Evolutionary conservation across 164 flowering plant species (phyloP).

Genomic region (Akebia trifoliata): DNA sequence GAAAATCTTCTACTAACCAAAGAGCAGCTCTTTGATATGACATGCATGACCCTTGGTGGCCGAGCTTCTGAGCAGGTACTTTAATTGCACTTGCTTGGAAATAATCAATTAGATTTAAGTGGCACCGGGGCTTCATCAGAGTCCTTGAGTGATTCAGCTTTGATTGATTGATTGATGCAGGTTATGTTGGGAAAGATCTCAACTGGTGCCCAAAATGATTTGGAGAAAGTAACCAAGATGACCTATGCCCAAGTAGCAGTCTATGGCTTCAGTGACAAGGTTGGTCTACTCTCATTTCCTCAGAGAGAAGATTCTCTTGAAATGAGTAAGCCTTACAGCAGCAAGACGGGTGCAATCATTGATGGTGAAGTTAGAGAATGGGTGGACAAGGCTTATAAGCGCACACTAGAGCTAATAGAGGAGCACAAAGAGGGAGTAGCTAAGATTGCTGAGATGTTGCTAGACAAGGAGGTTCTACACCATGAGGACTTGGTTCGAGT

Average conservation of each 20-base stretch:
- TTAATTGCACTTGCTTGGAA: too few species aligned
- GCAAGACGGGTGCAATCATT: slow-evolving; percentile 77
- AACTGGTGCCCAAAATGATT: slow-evolving; percentile 93
- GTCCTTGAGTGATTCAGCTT: too few species aligned
- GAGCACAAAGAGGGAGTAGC: slow-evolving; percentile 76
- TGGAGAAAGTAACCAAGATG: slow-evolving; percentile 95
- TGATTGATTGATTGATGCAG: too few species aligned
- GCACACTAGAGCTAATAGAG: slow-evolving; percentile 59
- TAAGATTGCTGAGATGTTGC: slow-evolving; percentile 75
- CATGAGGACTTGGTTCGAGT: slow-evolving; percentile 72
- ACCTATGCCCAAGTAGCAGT: slow-evolving; percentile 91
- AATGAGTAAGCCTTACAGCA: slow-evolving; percentile 89
- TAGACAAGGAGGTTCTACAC: slow-evolving; percentile 90
- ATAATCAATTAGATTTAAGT: too few species aligned
- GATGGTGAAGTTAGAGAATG: slow-evolving; percentile 88
- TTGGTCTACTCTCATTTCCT: slow-evolving; percentile 91
- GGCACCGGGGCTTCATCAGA: too few species aligned
- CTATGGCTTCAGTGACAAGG: slow-evolving; percentile 90
- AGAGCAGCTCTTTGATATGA: slow-evolving; percentile 95
- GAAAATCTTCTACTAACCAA: slow-evolving; percentile 92
- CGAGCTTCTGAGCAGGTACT: slow-evolving; percentile 93
- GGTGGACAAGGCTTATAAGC: slow-evolving; percentile 72
- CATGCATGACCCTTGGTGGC: slow-evolving; percentile 98
- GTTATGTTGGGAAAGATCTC: slow-evolving; percentile 84
- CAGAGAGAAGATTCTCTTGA: slow-evolving; percentile 66